These are phyloP conservation scores for Penicillium goetzii DNA, from an alignment of 495 filamentous ascomycete species.

Conservation along the genomic window DNA sequence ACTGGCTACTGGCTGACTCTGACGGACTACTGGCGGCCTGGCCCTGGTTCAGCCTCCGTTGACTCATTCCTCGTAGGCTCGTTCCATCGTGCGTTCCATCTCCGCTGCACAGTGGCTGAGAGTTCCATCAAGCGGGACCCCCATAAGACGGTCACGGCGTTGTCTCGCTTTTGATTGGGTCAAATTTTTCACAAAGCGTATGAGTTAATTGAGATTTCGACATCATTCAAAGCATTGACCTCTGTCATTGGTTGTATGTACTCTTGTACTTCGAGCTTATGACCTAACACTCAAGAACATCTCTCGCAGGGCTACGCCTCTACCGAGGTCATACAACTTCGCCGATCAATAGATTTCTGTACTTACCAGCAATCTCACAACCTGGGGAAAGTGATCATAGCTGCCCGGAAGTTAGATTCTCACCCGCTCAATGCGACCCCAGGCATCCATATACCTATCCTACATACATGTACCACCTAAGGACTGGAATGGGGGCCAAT, in stretches of 20 bases:
- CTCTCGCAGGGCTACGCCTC: not conserved
- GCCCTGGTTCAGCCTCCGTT: conserved; percentile 10
- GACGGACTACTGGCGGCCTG: not conserved
- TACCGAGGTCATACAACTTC: not conserved
- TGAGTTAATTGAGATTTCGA: conserved; percentile 1
- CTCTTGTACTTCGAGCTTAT: not conserved
- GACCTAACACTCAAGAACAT: not conserved
- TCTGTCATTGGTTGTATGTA: not conserved
- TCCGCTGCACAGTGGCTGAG: conserved; percentile 4
- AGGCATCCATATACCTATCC: no score
- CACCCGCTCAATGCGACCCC: no score
- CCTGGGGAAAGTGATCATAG: no score
- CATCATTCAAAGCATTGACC: conserved; percentile 4
- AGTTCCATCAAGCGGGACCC: not conserved
- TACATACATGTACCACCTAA: no score
- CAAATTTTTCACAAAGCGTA: not conserved
- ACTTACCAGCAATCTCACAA: no score
- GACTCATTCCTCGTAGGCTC: conserved; percentile 7
- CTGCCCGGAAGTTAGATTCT: no score
- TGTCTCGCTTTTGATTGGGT: not conserved
- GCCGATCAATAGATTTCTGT: no score
- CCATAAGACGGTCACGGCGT: not conserved
- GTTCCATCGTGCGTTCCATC: conserved; percentile 6
- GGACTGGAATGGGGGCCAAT: no score
- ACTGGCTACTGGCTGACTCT: not conserved